Conservation (phyloP, 306 rosid species). For the Casuarina glauca region DNA sequence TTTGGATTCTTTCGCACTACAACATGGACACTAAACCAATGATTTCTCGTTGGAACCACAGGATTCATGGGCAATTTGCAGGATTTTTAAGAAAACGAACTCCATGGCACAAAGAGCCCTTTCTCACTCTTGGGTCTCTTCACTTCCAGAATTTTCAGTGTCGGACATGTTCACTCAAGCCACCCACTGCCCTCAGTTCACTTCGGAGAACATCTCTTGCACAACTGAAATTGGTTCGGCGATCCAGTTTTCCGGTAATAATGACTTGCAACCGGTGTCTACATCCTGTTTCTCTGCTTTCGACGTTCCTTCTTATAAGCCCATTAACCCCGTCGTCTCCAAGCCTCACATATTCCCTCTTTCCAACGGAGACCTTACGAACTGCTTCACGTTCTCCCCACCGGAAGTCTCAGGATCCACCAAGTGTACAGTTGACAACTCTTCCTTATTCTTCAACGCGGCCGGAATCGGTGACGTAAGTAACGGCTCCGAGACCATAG, state of each 20-base stretch:
- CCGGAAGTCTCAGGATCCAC: constrained; percentile 34
- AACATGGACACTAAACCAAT: neutral
- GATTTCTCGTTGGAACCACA: constrained; percentile 27
- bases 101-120: constrained; percentile 72
- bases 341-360: constrained; percentile 32
- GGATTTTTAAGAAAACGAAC: constrained; percentile 76
- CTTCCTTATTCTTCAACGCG: constrained; percentile 40
- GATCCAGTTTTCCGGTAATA: constrained; percentile 35
- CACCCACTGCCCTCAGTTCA: constrained; percentile 34
- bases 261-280: constrained; percentile 31
- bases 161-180: constrained; percentile 43
- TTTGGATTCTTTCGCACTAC: neutral
- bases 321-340: constrained; percentile 25
- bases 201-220: constrained; percentile 44
- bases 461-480: constrained; percentile 13
- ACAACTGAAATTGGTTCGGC: constrained; percentile 43
- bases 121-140: constrained; percentile 58
- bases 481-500: constrained; percentile 26
- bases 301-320: constrained; percentile 35
- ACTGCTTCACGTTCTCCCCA: constrained; percentile 47
- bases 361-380: constrained; percentile 37
- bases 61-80: constrained; percentile 93
- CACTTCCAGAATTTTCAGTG: constrained; percentile 42
- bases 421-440: constrained; percentile 36
- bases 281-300: constrained; percentile 35